phyloP scores from a whole-genome alignment of 2,329 filamentous ascomycete genomes.

The Cordyceps cateniannulata region DNA sequence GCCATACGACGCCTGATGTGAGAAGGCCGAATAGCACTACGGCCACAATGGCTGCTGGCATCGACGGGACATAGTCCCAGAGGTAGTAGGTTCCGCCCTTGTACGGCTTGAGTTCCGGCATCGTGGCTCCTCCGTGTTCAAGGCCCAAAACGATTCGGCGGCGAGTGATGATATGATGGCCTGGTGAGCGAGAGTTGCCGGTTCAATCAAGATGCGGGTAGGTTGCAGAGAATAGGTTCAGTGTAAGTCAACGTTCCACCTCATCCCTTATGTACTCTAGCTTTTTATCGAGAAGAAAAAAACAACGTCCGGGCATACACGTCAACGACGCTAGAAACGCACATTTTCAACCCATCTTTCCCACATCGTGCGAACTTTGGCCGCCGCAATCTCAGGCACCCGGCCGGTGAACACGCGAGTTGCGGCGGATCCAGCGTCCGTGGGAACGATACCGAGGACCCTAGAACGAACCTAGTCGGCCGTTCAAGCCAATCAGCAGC shows the following conservation, averaged over 20 bases:
- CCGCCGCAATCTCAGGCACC: not conserved
- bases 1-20: slow-evolving; percentile 37
- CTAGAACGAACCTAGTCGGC: not conserved
- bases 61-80: slow-evolving; percentile 32
- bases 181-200: not conserved
- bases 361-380: not conserved
- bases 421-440: not conserved
- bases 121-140: slow-evolving; percentile 6
- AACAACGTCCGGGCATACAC: not conserved
- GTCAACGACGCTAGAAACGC: not conserved
- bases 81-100: slow-evolving; percentile 25
- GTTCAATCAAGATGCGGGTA: not conserved
- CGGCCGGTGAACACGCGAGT: not conserved
- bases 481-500: not conserved
- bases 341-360: not conserved
- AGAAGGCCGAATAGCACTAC: slow-evolving; percentile 36
- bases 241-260: not conserved
- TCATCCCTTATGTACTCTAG: not conserved
- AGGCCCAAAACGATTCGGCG: not conserved
- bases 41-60: slow-evolving; percentile 40
- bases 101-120: slow-evolving; percentile 26
- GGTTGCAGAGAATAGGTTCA: not conserved
- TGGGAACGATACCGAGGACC: not conserved
- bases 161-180: too few relatives aligned
- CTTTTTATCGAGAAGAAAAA: not conserved